Evolutionary conservation across 2,329 filamentous ascomycete species (phyloP), one percentile per base, ranked within the genome.

Genomic region (Penicillium sp.): DNA sequence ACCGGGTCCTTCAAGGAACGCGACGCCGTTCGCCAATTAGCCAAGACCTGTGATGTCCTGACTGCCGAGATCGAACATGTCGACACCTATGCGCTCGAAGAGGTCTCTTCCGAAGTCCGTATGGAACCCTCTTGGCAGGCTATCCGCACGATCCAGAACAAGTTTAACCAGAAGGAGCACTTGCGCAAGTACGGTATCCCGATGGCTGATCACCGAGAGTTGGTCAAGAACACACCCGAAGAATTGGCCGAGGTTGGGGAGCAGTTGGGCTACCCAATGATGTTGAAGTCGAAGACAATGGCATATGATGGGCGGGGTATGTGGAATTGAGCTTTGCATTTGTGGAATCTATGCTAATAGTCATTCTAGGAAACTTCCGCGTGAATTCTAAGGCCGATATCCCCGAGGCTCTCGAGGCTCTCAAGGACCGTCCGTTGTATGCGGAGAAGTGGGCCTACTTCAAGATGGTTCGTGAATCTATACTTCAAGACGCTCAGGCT

Each of bases 1-100:
- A 82, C 85, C 16, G 93, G 92, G 52, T 95, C 91, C 0, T 96
- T 96, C 81, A 92, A 90, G 69, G 88, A 96, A 61, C 78, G 86
- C 0, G 82, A 83, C 31, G 87, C 89, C 59, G 91, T 97, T 59
- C 84, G 85, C 41, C 81, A 90, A 70, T 79, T 97, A n/a, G 91
- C 93, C 2, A 75, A 81, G 36, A 75, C 79, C 31, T 90, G 86
- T 63, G 89, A 95, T 69, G 84, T 95, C 15, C 78, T 96, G 56
- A 96, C 91, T 0, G 89, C 95, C 13, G 93, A 97, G 74, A 96
- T 96, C 59, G 93, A 97, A 78, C 93, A 96, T 74, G 88, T 96
- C 53, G 85, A 96, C 71, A 94, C 90, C n/a, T 80, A 90, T 48
- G 87, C 94, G 23, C 81, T 96, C 4, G 90, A 96, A 73, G 89